phyloP scores from a whole-genome alignment of 345 rosid genomes.

The Aurinia saxatilis region DNA sequence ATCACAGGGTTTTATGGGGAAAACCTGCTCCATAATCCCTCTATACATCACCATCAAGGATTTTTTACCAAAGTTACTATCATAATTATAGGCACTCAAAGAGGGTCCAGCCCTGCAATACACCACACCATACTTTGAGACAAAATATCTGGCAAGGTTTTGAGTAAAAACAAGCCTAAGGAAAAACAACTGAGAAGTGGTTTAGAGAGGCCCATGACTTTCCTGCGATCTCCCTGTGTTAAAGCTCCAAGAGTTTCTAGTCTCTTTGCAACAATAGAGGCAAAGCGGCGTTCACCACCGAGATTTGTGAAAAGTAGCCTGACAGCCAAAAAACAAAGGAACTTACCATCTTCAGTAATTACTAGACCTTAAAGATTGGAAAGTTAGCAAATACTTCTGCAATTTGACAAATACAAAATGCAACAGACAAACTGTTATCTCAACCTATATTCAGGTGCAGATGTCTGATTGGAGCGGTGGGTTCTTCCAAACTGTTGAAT shows the following conservation, averaged over 20 bases:
- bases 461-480: slow-evolving; percentile 96
- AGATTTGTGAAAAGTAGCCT: slow-evolving; percentile 89
- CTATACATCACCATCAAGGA: slow-evolving; percentile 91
- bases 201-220: slow-evolving; percentile 21
- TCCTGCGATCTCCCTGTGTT: slow-evolving; percentile 99
- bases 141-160: neutral
- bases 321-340: slow-evolving; percentile 21
- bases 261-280: slow-evolving; percentile 98
- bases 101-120: slow-evolving; percentile 85
- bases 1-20: neutral
- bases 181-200: slow-evolving; percentile 8
- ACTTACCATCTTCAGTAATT: slow-evolving; percentile 11
- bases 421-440: slow-evolving; percentile 14
- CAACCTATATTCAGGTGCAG: slow-evolving; percentile 97
- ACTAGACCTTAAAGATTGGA: neutral
- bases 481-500: slow-evolving; percentile 99
- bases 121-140: slow-evolving; percentile 22
- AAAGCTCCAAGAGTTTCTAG: slow-evolving; percentile 95
- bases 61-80: slow-evolving; percentile 83
- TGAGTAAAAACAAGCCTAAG: neutral
- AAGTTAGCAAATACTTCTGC: neutral
- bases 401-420: neutral
- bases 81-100: slow-evolving; percentile 96
- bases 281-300: slow-evolving; percentile 99
- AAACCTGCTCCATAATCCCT: slow-evolving; percentile 95